Evolutionary conservation across 2,329 filamentous ascomycete species (phyloP).

Genomic region (Ceratocystis alfenasii): DNA sequence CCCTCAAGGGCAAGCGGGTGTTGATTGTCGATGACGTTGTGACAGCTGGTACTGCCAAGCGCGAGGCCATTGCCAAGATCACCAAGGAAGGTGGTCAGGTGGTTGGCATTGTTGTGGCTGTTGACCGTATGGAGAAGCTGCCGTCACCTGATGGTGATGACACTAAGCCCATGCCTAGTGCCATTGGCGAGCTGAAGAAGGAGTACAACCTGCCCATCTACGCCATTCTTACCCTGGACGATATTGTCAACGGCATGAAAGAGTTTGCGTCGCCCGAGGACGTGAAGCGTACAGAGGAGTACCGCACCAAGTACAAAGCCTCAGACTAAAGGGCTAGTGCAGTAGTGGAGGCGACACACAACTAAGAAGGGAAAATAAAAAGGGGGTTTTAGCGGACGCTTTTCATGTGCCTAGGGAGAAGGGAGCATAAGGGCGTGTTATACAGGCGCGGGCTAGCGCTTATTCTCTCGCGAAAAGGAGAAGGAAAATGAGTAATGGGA

Average conservation of each 20-base stretch:
- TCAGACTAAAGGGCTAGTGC: neutral
- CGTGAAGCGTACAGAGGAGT: constrained; percentile 58
- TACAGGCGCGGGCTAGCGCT: too few species aligned
- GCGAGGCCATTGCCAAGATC: constrained; percentile 86
- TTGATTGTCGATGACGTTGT: constrained; percentile 95
- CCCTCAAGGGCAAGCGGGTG: constrained; percentile 71
- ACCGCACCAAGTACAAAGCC: constrained; percentile 50
- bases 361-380: too few species aligned
- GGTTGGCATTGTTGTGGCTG: constrained; percentile 74
- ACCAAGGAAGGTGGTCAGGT: constrained; percentile 71
- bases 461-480: too few species aligned
- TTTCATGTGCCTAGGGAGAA: too few species aligned
- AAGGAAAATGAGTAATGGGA: too few species aligned
- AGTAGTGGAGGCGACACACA: too few species aligned
- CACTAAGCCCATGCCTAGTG: constrained; percentile 58
- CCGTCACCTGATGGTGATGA: constrained; percentile 54
- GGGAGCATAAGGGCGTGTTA: too few species aligned
- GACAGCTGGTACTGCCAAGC: constrained; percentile 85
- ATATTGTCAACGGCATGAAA: constrained; percentile 62
- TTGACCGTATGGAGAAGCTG: constrained; percentile 78
- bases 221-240: constrained; percentile 70
- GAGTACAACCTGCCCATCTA: constrained; percentile 76
- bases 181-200: constrained; percentile 73
- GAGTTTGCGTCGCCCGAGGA: constrained; percentile 50
- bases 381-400: too few species aligned